These are phyloP conservation scores for Neofusicoccum sp. DNA, from an alignment of 2,329 filamentous ascomycete genomes.

Conservation along the genomic window DNA sequence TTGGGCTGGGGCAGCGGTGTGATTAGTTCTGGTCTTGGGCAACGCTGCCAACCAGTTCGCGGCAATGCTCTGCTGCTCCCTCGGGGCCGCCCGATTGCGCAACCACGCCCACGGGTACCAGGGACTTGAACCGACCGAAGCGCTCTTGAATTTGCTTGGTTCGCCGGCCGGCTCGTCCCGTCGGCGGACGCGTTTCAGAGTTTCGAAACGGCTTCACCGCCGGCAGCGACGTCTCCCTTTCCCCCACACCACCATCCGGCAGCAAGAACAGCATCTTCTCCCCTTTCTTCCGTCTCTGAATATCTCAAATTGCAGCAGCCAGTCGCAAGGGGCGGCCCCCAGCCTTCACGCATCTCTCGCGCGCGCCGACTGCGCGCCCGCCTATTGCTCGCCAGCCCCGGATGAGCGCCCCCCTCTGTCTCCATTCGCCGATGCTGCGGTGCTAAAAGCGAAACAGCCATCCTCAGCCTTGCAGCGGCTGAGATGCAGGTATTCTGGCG, in stretches of 20 bases:
- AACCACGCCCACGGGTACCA: background rate
- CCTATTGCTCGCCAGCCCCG: background rate
- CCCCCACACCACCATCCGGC: background rate
- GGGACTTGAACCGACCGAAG: background rate
- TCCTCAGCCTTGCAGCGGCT: background rate
- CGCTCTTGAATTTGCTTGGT: background rate
- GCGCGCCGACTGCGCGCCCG: background rate
- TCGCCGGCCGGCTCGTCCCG: background rate
- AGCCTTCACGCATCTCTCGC: background rate
- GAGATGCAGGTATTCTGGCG: background rate
- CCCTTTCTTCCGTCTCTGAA: too few relatives aligned
- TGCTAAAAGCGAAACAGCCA: background rate
- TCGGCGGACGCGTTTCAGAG: slow-evolving; percentile 2
- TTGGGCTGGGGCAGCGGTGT: background rate
- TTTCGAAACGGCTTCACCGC: background rate
- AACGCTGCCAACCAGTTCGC: background rate
- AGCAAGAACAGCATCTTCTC: background rate
- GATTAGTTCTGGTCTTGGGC: background rate
- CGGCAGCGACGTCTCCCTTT: background rate
- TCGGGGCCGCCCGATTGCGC: background rate
- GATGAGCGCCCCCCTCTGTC: background rate
- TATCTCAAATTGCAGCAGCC: background rate
- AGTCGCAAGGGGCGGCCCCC: background rate
- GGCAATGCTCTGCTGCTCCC: background rate
- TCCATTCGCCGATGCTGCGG: background rate